Evolutionary conservation across 352 stramenopile genomes (phyloP).

Genomic region (Pythium volutum): DNA sequence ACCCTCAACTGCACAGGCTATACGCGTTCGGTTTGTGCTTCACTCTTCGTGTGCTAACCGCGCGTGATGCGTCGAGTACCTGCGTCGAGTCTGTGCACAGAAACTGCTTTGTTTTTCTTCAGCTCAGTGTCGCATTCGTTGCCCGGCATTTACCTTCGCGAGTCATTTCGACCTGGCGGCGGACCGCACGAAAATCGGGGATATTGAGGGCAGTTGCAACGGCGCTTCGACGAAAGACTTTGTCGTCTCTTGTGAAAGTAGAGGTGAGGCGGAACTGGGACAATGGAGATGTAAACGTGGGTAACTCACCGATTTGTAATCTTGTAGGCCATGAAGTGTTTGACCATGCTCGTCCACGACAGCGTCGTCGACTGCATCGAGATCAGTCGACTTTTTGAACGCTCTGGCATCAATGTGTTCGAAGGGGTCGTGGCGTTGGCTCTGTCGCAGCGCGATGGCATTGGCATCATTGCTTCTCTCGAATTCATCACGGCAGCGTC

Average conservation of each 20-base stretch:
- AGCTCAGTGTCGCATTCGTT: neutral
- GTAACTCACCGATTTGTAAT: neutral
- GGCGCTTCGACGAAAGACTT: neutral
- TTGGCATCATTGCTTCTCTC: neutral
- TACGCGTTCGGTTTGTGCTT: neutral
- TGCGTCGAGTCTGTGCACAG: neutral
- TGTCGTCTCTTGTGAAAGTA: neutral
- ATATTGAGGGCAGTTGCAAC: neutral
- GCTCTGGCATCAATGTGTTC: neutral
- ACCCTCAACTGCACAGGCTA: neutral
- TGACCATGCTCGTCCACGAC: neutral
- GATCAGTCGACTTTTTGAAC: neutral
- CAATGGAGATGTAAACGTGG: neutral
- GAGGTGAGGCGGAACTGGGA: neutral
- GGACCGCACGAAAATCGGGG: neutral
- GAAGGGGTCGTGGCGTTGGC: neutral
- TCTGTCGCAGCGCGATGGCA: neutral
- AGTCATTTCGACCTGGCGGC: neutral
- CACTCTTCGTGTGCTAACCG: neutral
- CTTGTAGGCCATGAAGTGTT: neutral
- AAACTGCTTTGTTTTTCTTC: slow-evolving; percentile 7
- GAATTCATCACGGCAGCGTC: slow-evolving; percentile 5
- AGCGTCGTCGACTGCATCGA: slow-evolving; percentile 12
- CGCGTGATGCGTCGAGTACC: too few species aligned
- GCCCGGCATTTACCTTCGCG: neutral